These are phyloP conservation scores for Helenozyma rhizophorensis DNA, from an alignment of 805 yeast species.

Conservation along the genomic window DNA sequence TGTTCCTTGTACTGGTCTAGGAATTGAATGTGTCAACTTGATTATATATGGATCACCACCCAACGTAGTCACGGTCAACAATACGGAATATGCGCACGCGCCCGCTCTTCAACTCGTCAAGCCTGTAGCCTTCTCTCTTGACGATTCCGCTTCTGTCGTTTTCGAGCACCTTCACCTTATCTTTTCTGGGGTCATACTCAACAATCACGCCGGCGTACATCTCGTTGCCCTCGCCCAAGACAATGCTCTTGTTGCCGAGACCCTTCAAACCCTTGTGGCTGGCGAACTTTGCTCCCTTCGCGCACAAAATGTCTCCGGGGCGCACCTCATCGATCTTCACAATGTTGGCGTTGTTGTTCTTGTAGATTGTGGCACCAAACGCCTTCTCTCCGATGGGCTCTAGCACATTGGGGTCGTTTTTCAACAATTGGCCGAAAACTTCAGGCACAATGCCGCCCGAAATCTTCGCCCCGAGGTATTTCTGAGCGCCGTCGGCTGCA, in stretches of 20 bases:
- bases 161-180: conserved; percentile 66
- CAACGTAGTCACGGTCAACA: conserved; percentile 67
- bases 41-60: conserved; percentile 50
- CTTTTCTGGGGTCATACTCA: conserved; percentile 71
- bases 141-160: conserved; percentile 47
- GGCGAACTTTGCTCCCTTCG: conserved; percentile 70
- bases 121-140: conserved; percentile 56
- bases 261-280: conserved; percentile 51
- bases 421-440: conserved; percentile 17
- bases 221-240: conserved; percentile 51
- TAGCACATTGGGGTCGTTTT: conserved; percentile 24
- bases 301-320: conserved; percentile 82
- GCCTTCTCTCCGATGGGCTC: conserved; percentile 62
- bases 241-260: conserved; percentile 31
- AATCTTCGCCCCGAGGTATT: conserved; percentile 30
- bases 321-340: conserved; percentile 57
- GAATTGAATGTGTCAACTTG: conserved; percentile 1
- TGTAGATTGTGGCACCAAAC: conserved; percentile 70
- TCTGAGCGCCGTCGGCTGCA: conserved; percentile 35
- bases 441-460: conserved; percentile 23
- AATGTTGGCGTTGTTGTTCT: conserved; percentile 41
- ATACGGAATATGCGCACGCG: conserved; percentile 74
- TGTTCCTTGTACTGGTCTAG: conserved; percentile 5
- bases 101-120: conserved; percentile 75
- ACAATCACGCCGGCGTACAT: conserved; percentile 52